Percentiles rank a stretch among this genome's conserved stretches.
These are phyloP conservation scores for Penicillium paradoxum DNA, from an alignment of 495 filamentous ascomycete species.

Conservation along the genomic window DNA sequence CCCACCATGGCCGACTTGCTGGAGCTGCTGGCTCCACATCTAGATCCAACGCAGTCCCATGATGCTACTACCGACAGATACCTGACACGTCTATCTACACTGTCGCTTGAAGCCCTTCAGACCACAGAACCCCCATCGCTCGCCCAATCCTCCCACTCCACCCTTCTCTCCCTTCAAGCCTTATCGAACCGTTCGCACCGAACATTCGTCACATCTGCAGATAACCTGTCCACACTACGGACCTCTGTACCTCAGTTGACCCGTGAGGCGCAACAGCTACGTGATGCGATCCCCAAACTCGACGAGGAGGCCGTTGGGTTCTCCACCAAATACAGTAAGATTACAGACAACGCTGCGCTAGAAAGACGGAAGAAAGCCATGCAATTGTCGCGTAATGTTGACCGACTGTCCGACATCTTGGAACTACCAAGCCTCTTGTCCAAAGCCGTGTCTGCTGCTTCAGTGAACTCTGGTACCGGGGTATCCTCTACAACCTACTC, in stretches of 20 bases:
- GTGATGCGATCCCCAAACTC: conserved; percentile 67
- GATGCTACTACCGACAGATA: conserved; percentile 59
- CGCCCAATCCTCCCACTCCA: conserved; percentile 71
- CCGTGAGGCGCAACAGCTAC: conserved; percentile 58
- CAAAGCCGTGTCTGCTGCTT: conserved; percentile 61
- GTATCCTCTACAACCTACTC: conserved; percentile 72
- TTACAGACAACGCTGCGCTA: conserved; percentile 67
- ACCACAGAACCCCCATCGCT: conserved; percentile 75
- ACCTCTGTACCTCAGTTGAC: conserved; percentile 63
- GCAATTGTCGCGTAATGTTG: conserved; percentile 82
- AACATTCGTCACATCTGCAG: conserved; percentile 73
- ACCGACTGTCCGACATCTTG: conserved; percentile 83
- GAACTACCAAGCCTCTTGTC: conserved; percentile 85
- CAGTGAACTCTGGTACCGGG: conserved; percentile 42
- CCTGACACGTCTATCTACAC: conserved; percentile 72
- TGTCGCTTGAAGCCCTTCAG: conserved; percentile 67
- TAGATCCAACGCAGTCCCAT: conserved; percentile 31
- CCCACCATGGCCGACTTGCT: conserved; percentile 66
- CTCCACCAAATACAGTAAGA: conserved; percentile 73
- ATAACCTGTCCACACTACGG: conserved; percentile 67
- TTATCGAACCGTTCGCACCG: conserved; percentile 91
- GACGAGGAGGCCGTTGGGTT: conserved; percentile 76
- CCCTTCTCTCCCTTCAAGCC: conserved; percentile 79
- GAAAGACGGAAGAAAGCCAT: conserved; percentile 75
- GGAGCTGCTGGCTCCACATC: conserved; percentile 64